Percentiles rank a stretch among this genome's conserved stretches.
phyloP scores from a whole-genome alignment of 345 rosid species.

The Lumnitzera racemosa region DNA sequence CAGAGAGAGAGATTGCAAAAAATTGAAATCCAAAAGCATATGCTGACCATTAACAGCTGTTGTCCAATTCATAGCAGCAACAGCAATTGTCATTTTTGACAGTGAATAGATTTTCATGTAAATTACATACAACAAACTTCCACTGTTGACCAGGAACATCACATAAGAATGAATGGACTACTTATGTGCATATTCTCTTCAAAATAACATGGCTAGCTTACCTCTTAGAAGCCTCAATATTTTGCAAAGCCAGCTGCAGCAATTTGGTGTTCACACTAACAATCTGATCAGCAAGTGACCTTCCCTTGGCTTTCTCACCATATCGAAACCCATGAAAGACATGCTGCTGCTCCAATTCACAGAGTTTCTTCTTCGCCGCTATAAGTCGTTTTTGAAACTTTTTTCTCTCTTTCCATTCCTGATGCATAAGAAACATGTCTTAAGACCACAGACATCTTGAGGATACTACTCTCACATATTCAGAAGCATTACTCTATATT shows the following conservation, averaged over 20 bases:
- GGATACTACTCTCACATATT: background rate
- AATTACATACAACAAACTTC: too few species aligned
- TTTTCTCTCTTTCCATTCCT: slow-evolving; percentile 94
- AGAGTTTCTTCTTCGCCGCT: slow-evolving; percentile 76
- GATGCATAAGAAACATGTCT: slow-evolving; percentile 10
- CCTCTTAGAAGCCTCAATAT: slow-evolving; percentile 53
- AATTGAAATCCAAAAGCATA: too few species aligned
- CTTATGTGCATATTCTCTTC: background rate
- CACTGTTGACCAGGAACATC: too few species aligned
- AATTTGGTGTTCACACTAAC: slow-evolving; percentile 57
- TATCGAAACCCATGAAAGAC: slow-evolving; percentile 72
- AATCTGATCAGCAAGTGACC: slow-evolving; percentile 63
- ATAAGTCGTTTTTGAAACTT: slow-evolving; percentile 63
- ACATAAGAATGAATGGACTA: background rate
- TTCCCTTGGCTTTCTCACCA: slow-evolving; percentile 67
- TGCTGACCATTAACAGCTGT: too few species aligned
- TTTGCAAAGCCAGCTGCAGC: slow-evolving; percentile 68
- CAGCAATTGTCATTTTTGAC: too few species aligned
- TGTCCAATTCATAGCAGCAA: too few species aligned
- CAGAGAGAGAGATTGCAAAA: too few species aligned
- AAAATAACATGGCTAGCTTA: slow-evolving; percentile 6
- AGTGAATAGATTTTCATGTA: too few species aligned
- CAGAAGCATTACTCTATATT: background rate
- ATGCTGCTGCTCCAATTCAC: slow-evolving; percentile 80
- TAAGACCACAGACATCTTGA: background rate